These are phyloP conservation scores for Erodium texanum DNA, from an alignment of 441 rosid genomes.

Conservation along the genomic window DNA sequence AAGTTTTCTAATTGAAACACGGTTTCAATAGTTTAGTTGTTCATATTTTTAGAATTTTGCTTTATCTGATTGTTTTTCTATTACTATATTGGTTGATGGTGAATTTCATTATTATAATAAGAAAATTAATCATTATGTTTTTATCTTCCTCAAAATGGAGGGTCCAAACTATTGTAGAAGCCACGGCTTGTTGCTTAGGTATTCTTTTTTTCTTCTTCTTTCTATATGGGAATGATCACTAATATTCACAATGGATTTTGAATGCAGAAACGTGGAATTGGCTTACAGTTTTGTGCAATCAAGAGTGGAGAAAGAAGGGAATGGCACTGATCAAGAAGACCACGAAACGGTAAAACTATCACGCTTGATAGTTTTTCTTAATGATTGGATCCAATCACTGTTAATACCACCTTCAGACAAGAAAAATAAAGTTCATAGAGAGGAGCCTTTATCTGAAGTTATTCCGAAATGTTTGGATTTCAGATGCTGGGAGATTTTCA, in stretches of 20 bases:
- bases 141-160: not conserved
- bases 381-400: conserved; percentile 66
- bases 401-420: conserved; percentile 39
- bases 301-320: conserved; percentile 23
- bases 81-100: not conserved
- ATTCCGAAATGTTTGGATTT: conserved; percentile 46
- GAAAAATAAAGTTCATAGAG: conserved; percentile 30
- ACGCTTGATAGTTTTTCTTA: conserved; percentile 51
- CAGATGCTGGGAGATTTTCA: conserved; percentile 76
- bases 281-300: conserved; percentile 43
- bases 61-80: not conserved
- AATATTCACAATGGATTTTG: conserved; percentile 2
- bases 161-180: not conserved
- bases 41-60: not conserved
- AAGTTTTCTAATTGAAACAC: not conserved
- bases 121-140: not conserved
- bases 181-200: not conserved
- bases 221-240: conserved; percentile 5
- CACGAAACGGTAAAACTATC: conserved; percentile 52
- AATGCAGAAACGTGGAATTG: conserved; percentile 71
- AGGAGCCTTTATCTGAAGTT: conserved; percentile 12
- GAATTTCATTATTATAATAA: too few relatives aligned
- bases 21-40: not conserved
- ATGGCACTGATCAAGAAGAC: conserved; percentile 30
- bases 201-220: not conserved